Evolutionary conservation across 345 rosid species (phyloP).

Genomic region (Bruguiera parviflora): DNA sequence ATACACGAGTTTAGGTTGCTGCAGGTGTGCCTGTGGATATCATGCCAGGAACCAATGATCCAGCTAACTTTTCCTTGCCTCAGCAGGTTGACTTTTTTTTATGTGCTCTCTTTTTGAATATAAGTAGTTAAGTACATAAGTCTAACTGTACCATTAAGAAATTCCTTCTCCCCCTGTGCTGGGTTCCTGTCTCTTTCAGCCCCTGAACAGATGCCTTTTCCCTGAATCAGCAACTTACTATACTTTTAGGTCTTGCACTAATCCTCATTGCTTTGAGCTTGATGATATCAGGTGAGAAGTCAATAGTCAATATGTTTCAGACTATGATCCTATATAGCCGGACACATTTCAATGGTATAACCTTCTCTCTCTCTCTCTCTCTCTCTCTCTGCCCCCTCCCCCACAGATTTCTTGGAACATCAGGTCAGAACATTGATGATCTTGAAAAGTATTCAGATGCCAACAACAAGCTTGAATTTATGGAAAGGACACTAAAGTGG

Average conservation of each 20-base stretch:
- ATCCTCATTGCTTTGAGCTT: constrained; percentile 93
- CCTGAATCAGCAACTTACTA: constrained; percentile 83
- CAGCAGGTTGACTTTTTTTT: constrained; percentile 63
- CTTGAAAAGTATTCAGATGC: constrained; percentile 89
- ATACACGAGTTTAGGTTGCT: constrained; percentile 56
- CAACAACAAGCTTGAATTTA: constrained; percentile 67
- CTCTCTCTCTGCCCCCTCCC: not conserved
- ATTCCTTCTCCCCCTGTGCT: not conserved
- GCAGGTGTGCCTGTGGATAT: constrained; percentile 88
- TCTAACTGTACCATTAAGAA: too few species aligned
- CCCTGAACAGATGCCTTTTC: constrained; percentile 84
- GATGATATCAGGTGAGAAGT: constrained; percentile 63
- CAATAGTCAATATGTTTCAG: not conserved
- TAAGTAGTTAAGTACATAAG: too few species aligned
- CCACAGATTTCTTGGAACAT: constrained; percentile 92
- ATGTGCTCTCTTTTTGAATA: not conserved
- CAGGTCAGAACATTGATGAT: constrained; percentile 97
- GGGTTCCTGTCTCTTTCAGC: constrained; percentile 46
- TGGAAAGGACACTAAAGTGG: constrained; percentile 93
- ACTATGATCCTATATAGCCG: not conserved
- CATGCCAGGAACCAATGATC: constrained; percentile 91
- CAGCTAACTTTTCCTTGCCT: constrained; percentile 90
- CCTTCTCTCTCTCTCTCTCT: not conserved
- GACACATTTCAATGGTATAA: constrained; percentile 8
- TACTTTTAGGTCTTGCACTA: constrained; percentile 86